Evolutionary conservation across 108 stramenopile species (phyloP).

Genomic region (Licmophora abbreviata): DNA sequence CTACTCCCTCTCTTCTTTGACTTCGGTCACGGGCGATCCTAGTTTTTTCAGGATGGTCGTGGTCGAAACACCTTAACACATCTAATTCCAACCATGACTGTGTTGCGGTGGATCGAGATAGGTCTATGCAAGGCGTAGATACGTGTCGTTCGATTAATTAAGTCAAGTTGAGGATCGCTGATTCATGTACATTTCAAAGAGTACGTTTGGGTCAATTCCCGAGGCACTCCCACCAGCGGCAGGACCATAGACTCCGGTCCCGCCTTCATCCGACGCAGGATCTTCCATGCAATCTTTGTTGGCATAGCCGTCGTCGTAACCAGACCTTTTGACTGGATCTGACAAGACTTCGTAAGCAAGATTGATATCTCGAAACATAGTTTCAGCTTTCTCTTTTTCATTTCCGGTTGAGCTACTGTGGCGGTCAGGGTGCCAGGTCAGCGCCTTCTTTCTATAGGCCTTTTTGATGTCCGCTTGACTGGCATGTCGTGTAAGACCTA

Average conservation of each 20-base stretch:
- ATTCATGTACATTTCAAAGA: slow-evolving; percentile 68
- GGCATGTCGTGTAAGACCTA: slow-evolving; percentile 30
- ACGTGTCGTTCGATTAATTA: too few relatives aligned
- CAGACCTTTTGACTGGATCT: slow-evolving; percentile 12
- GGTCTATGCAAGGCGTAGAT: too few relatives aligned
- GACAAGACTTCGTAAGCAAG: slow-evolving; percentile 21
- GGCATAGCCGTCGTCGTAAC: slow-evolving; percentile 19
- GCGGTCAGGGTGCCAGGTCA: slow-evolving; percentile 64
- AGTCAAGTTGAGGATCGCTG: too few relatives aligned
- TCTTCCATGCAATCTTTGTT: slow-evolving; percentile 19
- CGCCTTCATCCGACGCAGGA: slow-evolving; percentile 11
- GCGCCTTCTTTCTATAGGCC: slow-evolving; percentile 58
- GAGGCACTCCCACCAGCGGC: slow-evolving; percentile 1
- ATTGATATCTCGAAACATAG: slow-evolving; percentile 20
- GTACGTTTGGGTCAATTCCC: slow-evolving; percentile 30
- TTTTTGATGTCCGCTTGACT: slow-evolving; percentile 57
- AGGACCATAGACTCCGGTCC: slow-evolving; percentile 9
- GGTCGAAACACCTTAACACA: too few relatives aligned
- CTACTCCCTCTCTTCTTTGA: too few relatives aligned
- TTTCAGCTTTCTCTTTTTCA: slow-evolving; percentile 14
- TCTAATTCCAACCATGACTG: too few relatives aligned
- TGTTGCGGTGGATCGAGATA: too few relatives aligned
- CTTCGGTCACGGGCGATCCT: too few relatives aligned
- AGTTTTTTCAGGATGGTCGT: too few relatives aligned
- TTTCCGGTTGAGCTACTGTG: slow-evolving; percentile 21